Evolutionary conservation across 2,329 filamentous ascomycete genomes (phyloP).

Genomic region (Aureobasidium sp.): DNA sequence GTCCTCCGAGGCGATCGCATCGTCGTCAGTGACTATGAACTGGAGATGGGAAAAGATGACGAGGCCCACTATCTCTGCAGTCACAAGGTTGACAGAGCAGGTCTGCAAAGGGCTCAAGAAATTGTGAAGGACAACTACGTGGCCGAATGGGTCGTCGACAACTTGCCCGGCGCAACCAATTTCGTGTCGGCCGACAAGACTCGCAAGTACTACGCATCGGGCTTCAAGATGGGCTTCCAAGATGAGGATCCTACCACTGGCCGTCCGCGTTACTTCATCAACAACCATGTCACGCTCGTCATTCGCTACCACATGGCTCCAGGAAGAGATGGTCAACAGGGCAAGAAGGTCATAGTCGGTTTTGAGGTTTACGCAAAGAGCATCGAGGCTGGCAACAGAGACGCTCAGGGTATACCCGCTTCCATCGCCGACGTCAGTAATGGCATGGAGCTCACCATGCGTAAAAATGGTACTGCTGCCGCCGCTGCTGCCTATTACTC

Average conservation of each 20-base stretch:
- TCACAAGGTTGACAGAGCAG: conserved; percentile 55
- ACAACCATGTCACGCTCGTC: conserved; percentile 84
- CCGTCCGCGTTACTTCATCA: conserved; percentile 63
- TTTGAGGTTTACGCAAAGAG: conserved; percentile 91
- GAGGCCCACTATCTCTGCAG: conserved; percentile 68
- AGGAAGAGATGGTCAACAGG: conserved; percentile 59
- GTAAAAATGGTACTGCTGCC: conserved; percentile 53
- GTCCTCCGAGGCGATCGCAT: conserved; percentile 83
- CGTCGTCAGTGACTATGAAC: conserved; percentile 73
- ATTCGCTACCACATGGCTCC: conserved; percentile 69
- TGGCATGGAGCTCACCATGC: conserved; percentile 62
- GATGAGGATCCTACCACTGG: conserved; percentile 56
- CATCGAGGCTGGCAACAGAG: conserved; percentile 56
- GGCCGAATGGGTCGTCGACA: conserved; percentile 91
- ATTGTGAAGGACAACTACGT: conserved; percentile 74
- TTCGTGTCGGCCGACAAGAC: conserved; percentile 81
- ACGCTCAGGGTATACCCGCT: conserved; percentile 59
- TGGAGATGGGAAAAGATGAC: conserved; percentile 69
- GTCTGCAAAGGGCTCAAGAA: conserved; percentile 61
- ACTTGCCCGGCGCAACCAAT: conserved; percentile 79
- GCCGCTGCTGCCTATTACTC: conserved; percentile 44
- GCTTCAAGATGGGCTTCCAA: conserved; percentile 79
- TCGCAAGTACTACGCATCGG: conserved; percentile 80
- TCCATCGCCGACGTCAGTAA: conserved; percentile 57
- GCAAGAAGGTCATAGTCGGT: conserved; percentile 74